phyloP scores from a whole-genome alignment of 1,139 yeast genomes.

The Williopsis jadinii region DNA sequence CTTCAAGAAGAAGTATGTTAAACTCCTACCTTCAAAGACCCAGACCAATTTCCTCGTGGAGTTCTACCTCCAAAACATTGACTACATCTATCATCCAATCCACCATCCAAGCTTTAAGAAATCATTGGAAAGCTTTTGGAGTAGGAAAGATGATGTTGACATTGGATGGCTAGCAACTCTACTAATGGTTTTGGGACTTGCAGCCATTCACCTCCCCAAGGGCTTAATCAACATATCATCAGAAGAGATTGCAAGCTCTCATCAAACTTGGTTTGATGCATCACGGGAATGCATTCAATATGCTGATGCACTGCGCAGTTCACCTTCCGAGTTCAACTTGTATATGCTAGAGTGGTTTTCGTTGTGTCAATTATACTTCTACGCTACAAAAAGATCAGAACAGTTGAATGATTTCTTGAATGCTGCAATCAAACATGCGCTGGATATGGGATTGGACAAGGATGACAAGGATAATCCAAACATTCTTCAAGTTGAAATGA shows the following conservation, averaged over 20 bases:
- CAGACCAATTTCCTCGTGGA: slow-evolving; percentile 19
- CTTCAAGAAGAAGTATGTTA: slow-evolving; percentile 12
- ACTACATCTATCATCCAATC: slow-evolving; percentile 25
- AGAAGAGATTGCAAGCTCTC: slow-evolving; percentile 20
- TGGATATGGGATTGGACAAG: slow-evolving; percentile 22
- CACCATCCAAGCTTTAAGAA: slow-evolving; percentile 23
- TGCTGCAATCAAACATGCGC: slow-evolving; percentile 23
- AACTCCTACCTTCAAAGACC: slow-evolving; percentile 17
- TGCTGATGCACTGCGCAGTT: slow-evolving; percentile 17
- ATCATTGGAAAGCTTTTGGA: slow-evolving; percentile 20
- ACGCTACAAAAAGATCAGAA: slow-evolving; percentile 25
- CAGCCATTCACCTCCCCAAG: slow-evolving; percentile 24
- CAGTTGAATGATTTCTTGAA: slow-evolving; percentile 21
- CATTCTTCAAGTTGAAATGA: slow-evolving; percentile 24
- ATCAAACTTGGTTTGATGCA: slow-evolving; percentile 24
- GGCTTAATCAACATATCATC: slow-evolving; percentile 21
- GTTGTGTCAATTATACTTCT: slow-evolving; percentile 25
- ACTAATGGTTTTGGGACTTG: slow-evolving; percentile 23
- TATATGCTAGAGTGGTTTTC: slow-evolving; percentile 25
- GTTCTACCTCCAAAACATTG: slow-evolving; percentile 23
- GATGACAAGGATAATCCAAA: slow-evolving; percentile 20
- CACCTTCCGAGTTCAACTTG: slow-evolving; percentile 14
- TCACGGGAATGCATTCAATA: slow-evolving; percentile 19
- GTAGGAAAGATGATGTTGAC: slow-evolving; percentile 16
- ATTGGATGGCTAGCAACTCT: slow-evolving; percentile 24